These are phyloP conservation scores for Claviceps humidiphila DNA, from an alignment of 2,329 filamentous ascomycete genomes.

Conservation along the genomic window DNA sequence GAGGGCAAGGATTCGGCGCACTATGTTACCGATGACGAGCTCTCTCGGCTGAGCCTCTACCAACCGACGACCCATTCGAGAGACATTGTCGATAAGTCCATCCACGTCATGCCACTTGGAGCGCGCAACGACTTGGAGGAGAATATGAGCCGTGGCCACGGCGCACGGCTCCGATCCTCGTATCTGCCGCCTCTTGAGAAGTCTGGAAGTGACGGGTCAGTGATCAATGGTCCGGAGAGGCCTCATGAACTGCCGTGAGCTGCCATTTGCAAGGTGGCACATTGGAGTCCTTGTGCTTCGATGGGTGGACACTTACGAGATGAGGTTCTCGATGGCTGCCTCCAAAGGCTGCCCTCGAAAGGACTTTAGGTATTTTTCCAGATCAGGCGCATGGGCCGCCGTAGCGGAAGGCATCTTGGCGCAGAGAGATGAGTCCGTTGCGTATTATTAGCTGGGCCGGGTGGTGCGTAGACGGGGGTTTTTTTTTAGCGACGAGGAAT, in stretches of 20 bases:
- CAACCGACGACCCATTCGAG: conserved; percentile 63
- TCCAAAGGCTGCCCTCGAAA: conserved; percentile 66
- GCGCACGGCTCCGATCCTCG: conserved; percentile 78
- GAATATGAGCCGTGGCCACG: conserved; percentile 77
- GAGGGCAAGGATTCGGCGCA: conserved; percentile 75
- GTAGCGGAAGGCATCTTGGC: conserved; percentile 21
- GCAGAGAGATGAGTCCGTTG: not conserved
- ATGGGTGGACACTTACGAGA: conserved; percentile 48
- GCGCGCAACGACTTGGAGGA: conserved; percentile 73
- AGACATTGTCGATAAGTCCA: conserved; percentile 67
- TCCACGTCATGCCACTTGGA: conserved; percentile 67
- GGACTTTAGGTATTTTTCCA: conserved; percentile 67
- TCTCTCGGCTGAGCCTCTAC: conserved; percentile 78
- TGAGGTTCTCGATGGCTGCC: conserved; percentile 68
- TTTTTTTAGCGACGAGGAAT: conserved; percentile 3
- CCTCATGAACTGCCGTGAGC: not conserved
- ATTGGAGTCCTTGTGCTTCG: not conserved
- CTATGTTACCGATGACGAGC: conserved; percentile 87
- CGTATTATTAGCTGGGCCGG: not conserved
- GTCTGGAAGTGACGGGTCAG: conserved; percentile 15
- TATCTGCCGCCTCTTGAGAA: conserved; percentile 86
- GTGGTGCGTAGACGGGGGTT: conserved; percentile 1
- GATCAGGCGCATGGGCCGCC: conserved; percentile 46
- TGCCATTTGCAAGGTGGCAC: not conserved
- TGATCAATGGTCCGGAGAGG: not conserved